Conservation (phyloP, 768 basidiomycete genomes). For the Rhizopogon rudus region DNA sequence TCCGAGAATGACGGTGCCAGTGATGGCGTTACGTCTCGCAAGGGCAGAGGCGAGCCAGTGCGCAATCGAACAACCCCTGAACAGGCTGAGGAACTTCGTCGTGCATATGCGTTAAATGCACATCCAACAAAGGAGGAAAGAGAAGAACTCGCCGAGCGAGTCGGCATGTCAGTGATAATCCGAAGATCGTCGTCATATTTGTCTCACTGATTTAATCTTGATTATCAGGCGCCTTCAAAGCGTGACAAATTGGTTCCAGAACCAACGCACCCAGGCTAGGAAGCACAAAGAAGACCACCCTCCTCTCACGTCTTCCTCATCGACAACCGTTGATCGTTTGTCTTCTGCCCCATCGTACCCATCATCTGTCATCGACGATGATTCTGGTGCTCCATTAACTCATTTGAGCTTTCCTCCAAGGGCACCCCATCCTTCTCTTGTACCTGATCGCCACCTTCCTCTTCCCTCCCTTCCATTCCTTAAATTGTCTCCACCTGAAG, state of each 20-base stretch:
- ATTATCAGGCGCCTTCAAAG: slow-evolving; percentile 65
- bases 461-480: slow-evolving; percentile 2
- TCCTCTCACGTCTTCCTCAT: slow-evolving; percentile 16
- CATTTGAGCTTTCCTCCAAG: slow-evolving; percentile 19
- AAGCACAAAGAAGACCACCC: slow-evolving; percentile 56
- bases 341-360: slow-evolving; percentile 1
- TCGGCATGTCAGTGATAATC: slow-evolving; percentile 63
- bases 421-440: slow-evolving; percentile 26
- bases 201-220: slow-evolving; percentile 16
- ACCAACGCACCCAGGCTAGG: slow-evolving; percentile 74
- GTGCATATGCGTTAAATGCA: slow-evolving; percentile 55
- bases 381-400: slow-evolving; percentile 4
- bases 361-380: slow-evolving; percentile 1
- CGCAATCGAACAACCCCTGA: slow-evolving; percentile 59
- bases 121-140: slow-evolving; percentile 68
- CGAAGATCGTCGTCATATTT: slow-evolving; percentile 4
- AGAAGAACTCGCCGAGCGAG: slow-evolving; percentile 57
- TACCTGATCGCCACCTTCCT: slow-evolving; percentile 16
- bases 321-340: slow-evolving; percentile 19
- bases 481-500: slow-evolving; percentile 9
- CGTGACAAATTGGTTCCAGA: slow-evolving; percentile 86
- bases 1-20: slow-evolving; percentile 41
- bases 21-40: slow-evolving; percentile 22
- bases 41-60: slow-evolving; percentile 24
- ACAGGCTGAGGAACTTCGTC: slow-evolving; percentile 67